Percentiles rank a stretch among this genome's conserved stretches.
phyloP scores from a whole-genome alignment of 2,329 filamentous ascomycete species.

The Paracoccidioides lutzii region DNA sequence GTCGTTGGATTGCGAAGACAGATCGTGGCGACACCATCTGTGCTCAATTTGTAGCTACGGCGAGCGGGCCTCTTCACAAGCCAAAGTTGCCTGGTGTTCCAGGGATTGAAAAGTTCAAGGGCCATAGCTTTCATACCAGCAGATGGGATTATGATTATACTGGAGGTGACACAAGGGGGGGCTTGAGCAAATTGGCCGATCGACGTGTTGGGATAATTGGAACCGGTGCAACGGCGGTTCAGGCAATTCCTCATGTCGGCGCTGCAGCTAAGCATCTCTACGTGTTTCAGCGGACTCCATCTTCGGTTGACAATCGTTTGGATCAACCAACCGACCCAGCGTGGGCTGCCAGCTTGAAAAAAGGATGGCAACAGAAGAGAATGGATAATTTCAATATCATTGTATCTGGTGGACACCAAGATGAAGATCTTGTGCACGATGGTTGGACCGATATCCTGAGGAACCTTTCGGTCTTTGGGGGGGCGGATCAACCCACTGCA shows the following conservation, averaged over 20 bases:
- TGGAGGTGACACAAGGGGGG: slow-evolving; percentile 24
- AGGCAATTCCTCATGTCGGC: slow-evolving; percentile 30
- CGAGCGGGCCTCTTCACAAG: slow-evolving; percentile 31
- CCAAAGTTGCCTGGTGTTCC: slow-evolving; percentile 35
- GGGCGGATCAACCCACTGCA: slow-evolving; percentile 13
- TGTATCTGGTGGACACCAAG: slow-evolving; percentile 6
- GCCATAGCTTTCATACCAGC: slow-evolving; percentile 32
- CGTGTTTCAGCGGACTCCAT: slow-evolving; percentile 33
- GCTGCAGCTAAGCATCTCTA: slow-evolving; percentile 24
- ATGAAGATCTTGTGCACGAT: slow-evolving; percentile 18
- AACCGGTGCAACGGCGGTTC: slow-evolving; percentile 33
- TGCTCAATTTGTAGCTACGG: slow-evolving; percentile 29
- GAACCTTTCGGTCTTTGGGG: slow-evolving; percentile 29
- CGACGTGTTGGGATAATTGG: slow-evolving; percentile 33
- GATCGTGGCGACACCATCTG: slow-evolving; percentile 16
- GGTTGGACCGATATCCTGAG: slow-evolving; percentile 21
- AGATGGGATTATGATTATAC: slow-evolving; percentile 34
- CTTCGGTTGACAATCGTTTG: slow-evolving; percentile 22
- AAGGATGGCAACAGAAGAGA: slow-evolving; percentile 19
- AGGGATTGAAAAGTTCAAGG: slow-evolving; percentile 27
- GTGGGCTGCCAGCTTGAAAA: slow-evolving; percentile 8
- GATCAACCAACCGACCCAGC: slow-evolving; percentile 16
- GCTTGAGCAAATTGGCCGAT: slow-evolving; percentile 31
- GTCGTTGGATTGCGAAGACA: slow-evolving; percentile 21
- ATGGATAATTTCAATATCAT: slow-evolving; percentile 19